These are phyloP conservation scores for Dissophora globulifera DNA, from an alignment of 192 early-diverging fungal species.

Conservation along the genomic window DNA sequence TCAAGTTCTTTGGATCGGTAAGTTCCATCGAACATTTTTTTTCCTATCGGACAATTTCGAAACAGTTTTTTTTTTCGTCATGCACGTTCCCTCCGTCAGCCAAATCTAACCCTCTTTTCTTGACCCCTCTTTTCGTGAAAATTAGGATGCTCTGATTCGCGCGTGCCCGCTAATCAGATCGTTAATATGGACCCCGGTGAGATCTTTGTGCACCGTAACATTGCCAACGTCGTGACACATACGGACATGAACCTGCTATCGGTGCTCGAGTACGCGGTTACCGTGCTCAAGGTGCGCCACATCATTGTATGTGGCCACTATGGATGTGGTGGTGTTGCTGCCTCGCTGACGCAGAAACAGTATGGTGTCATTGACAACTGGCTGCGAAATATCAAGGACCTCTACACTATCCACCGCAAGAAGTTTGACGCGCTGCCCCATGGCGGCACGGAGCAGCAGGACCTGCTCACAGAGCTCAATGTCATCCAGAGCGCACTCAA, in stretches of 20 bases:
- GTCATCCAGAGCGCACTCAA: slow-evolving; percentile 76
- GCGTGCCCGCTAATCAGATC: slow-evolving; percentile 87
- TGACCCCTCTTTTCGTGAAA: background rate
- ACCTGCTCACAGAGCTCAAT: slow-evolving; percentile 80
- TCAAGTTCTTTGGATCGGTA: slow-evolving; percentile 88
- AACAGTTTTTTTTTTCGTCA: no score
- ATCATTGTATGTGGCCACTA: slow-evolving; percentile 93
- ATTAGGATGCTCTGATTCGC: slow-evolving; percentile 91
- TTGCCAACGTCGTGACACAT: slow-evolving; percentile 90
- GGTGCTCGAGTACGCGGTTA: slow-evolving; percentile 94
- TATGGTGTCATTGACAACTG: slow-evolving; percentile 91
- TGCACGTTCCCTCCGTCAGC: background rate
- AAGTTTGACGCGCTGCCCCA: slow-evolving; percentile 55
- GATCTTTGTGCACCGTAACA: slow-evolving; percentile 97
- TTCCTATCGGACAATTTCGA: no score
- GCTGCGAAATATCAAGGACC: slow-evolving; percentile 87
- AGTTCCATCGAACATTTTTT: slow-evolving; percentile 12
- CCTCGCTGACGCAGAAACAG: slow-evolving; percentile 67
- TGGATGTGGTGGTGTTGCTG: slow-evolving; percentile 77
- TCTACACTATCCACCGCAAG: slow-evolving; percentile 69
- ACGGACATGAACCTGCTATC: slow-evolving; percentile 85
- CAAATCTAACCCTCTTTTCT: background rate
- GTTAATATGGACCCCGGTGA: slow-evolving; percentile 79
- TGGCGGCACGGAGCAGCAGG: slow-evolving; percentile 57
- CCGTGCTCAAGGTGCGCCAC: slow-evolving; percentile 91